Conservation (phyloP, 2,329 filamentous ascomycete species). For the Clarireedia sp. region DNA sequence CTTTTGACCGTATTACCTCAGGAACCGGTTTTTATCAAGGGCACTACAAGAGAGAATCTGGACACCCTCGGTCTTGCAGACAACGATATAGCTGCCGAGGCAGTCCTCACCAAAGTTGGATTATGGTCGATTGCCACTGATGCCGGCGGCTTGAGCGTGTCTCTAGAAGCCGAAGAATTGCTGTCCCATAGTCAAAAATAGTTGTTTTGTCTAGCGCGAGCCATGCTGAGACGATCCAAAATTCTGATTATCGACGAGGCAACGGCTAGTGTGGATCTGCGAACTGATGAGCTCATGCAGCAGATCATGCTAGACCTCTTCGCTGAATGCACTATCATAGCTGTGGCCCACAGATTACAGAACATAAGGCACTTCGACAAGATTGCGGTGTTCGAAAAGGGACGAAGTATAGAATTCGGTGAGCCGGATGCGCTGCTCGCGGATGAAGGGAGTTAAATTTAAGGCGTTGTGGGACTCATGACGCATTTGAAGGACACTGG, state of each 20-base stretch:
- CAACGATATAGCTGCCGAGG: conserved; percentile 33
- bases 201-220: conserved; percentile 39
- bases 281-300: conserved; percentile 88
- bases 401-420: conserved; percentile 73
- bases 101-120: conserved; percentile 38
- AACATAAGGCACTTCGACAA: conserved; percentile 97
- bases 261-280: conserved; percentile 64
- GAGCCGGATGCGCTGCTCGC: conserved; percentile 54
- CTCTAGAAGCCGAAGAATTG: conserved; percentile 38
- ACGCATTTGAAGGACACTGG: no score
- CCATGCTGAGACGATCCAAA: conserved; percentile 31
- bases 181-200: conserved; percentile 37
- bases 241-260: conserved; percentile 31
- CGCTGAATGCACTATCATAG: conserved; percentile 83
- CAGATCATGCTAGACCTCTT: conserved; percentile 75
- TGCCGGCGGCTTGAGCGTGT: conserved; percentile 13
- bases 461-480: background rate
- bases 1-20: conserved; percentile 35
- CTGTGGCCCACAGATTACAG: conserved; percentile 86
- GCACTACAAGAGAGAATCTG: conserved; percentile 40
- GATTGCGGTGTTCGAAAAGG: conserved; percentile 87
- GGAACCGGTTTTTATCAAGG: conserved; percentile 42
- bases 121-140: conserved; percentile 10
- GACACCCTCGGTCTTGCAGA: conserved; percentile 32
- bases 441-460: background rate